Conservation (phyloP, 1,284 basidiomycete species). For the Phellopilus nigrolimitatus region DNA sequence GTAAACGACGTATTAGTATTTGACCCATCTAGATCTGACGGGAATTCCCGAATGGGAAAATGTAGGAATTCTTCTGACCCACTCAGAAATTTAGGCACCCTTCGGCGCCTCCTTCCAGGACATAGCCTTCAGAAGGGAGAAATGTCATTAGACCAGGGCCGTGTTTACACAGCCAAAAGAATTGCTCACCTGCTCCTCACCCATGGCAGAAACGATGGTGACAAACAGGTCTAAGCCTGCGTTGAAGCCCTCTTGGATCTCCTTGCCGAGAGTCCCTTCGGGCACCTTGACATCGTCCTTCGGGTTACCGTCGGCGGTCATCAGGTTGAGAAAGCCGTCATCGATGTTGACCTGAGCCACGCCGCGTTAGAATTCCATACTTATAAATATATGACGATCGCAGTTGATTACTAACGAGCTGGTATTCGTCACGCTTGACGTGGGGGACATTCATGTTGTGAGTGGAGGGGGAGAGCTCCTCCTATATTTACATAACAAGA, state of each 20-base stretch:
- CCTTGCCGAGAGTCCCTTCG: conserved; percentile 77
- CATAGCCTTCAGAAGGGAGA: conserved; percentile 53
- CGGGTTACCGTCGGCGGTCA: conserved; percentile 76
- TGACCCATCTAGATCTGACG: no score
- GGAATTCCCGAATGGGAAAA: no score
- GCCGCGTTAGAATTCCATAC: conserved; percentile 6
- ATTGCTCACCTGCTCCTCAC: conserved; percentile 72
- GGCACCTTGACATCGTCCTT: conserved; percentile 98
- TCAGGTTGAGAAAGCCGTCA: conserved; percentile 93
- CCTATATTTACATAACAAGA: conserved; percentile 42
- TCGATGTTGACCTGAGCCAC: conserved; percentile 72
- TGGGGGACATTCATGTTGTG: conserved; percentile 99
- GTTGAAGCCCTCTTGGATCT: conserved; percentile 76
- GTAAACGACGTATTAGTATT: neutral
- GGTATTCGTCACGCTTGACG: conserved; percentile 88
- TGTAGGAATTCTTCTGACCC: no score
- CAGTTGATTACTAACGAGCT: conserved; percentile 57
- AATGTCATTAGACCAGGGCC: conserved; percentile 5
- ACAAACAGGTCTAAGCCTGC: conserved; percentile 85
- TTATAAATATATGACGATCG: neutral
- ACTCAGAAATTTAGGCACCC: conserved; percentile 29
- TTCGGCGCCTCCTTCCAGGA: conserved; percentile 82
- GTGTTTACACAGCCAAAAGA: neutral
- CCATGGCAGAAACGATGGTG: conserved; percentile 91
- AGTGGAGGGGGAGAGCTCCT: conserved; percentile 98